phyloP scores from a whole-genome alignment of 176 grass and related monocot species.

The Zea mays region Zm-B73-REFERENCE-NAM-5.0 NC_050102.1:89971501-89972000 shows the following conservation, averaged over 20 bases:
- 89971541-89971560: constrained; percentile 88
- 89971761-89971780: neutral
- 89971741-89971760: neutral
- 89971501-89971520: constrained; percentile 88
- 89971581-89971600: constrained; percentile 91
- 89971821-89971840: neutral
- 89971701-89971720: neutral
- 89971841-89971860: neutral
- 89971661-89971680: neutral
- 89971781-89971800: neutral
- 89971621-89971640: neutral
- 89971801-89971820: neutral
- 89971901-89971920: neutral
- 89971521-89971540: constrained; percentile 79
- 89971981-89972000: neutral
- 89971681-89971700: neutral
- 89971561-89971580: constrained; percentile 79
- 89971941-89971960: neutral
- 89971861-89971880: neutral
- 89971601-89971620: constrained; percentile 42
- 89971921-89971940: neutral
- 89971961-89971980: too few relatives aligned
- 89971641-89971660: neutral
- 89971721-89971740: neutral
- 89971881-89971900: neutral